Percentiles rank a stretch among this genome's conserved stretches.
Evolutionary conservation across 768 basidiomycete genomes (phyloP).

Genomic region (Daedaleopsis nitida): DNA sequence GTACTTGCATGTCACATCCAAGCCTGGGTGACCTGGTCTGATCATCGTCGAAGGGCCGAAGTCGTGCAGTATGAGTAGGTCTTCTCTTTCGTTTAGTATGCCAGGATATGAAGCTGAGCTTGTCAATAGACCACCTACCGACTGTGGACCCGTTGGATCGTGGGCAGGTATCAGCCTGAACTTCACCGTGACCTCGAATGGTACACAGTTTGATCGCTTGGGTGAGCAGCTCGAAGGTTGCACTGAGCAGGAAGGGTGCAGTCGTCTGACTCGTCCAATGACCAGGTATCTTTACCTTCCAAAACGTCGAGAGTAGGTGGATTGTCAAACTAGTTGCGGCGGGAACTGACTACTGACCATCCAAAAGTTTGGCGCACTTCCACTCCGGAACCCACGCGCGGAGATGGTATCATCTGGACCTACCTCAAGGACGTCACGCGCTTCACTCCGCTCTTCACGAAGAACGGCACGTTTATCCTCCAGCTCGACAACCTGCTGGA

Average conservation of each 20-base stretch:
- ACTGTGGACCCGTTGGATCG: slow-evolving; percentile 68
- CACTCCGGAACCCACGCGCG: slow-evolving; percentile 70
- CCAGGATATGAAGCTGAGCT: neutral
- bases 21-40: neutral
- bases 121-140: slow-evolving; percentile 55
- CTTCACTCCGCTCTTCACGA: slow-evolving; percentile 69
- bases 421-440: slow-evolving; percentile 75
- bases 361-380: slow-evolving; percentile 77
- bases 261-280: neutral
- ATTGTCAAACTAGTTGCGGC: no score
- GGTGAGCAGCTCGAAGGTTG: slow-evolving; percentile 3
- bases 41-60: slow-evolving; percentile 49
- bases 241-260: neutral
- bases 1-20: slow-evolving; percentile 23
- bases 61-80: slow-evolving; percentile 62
- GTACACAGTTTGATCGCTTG: slow-evolving; percentile 72
- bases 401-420: slow-evolving; percentile 78
- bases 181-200: slow-evolving; percentile 77
- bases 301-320: slow-evolving; percentile 71
- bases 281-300: slow-evolving; percentile 66
- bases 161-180: slow-evolving; percentile 79
- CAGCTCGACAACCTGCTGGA: slow-evolving; percentile 72
- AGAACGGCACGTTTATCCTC: slow-evolving; percentile 68
- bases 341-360: neutral
- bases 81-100: neutral